phyloP scores from a whole-genome alignment of 140 eudicot genomes.

The Cichorium intybus region DNA sequence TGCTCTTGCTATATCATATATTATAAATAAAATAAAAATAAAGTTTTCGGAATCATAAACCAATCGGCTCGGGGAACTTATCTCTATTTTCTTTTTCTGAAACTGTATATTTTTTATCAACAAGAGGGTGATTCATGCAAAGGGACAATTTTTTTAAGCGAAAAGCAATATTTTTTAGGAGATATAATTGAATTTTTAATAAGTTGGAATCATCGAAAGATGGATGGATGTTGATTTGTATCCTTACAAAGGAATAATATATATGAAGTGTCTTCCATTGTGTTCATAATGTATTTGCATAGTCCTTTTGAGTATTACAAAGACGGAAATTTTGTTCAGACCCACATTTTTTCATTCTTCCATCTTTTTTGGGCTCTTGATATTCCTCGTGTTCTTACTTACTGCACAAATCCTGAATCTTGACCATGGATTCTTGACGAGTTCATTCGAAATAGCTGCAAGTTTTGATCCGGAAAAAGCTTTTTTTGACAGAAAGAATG shows the following conservation, averaged over 20 bases:
- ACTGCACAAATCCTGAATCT: slow-evolving; percentile 18
- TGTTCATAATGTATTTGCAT: slow-evolving; percentile 22
- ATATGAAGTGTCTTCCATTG: slow-evolving; percentile 26
- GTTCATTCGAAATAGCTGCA: not conserved
- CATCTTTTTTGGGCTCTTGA: slow-evolving; percentile 17
- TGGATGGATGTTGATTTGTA: slow-evolving; percentile 22
- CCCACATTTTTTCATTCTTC: slow-evolving; percentile 13
- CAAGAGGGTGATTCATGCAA: slow-evolving; percentile 22
- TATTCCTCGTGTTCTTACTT: slow-evolving; percentile 21
- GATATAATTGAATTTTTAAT: slow-evolving; percentile 11
- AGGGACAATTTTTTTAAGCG: slow-evolving; percentile 3
- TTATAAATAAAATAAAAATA: not conserved
- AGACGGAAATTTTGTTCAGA: not conserved
- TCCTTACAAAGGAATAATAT: slow-evolving; percentile 36
- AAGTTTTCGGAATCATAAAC: slow-evolving; percentile 19
- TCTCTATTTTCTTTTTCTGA: not conserved
- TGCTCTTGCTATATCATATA: slow-evolving; percentile 30
- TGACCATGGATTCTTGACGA: slow-evolving; percentile 12
- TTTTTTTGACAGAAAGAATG: slow-evolving; percentile 16
- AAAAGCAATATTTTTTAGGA: not conserved
- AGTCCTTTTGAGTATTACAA: slow-evolving; percentile 22
- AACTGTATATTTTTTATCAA: slow-evolving; percentile 11
- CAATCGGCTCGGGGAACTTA: slow-evolving; percentile 19
- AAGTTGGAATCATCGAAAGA: slow-evolving; percentile 37
- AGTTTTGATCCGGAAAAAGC: slow-evolving; percentile 2